phyloP scores from a whole-genome alignment of 2,329 filamentous ascomycete genomes.

The Thielaviopsis euricoi region DNA sequence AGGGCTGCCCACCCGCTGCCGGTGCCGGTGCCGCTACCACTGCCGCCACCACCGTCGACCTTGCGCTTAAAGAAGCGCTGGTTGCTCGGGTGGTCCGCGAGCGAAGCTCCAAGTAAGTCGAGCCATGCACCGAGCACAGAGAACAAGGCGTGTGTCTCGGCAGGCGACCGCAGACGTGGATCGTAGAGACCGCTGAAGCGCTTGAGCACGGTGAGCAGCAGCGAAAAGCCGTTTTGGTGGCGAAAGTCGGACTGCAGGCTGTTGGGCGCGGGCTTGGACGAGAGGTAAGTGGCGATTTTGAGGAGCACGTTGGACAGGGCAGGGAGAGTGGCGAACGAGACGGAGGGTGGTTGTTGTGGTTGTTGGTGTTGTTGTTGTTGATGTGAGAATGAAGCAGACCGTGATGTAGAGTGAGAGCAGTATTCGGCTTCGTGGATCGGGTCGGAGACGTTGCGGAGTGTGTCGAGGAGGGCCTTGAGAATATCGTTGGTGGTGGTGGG shows the following conservation, averaged over 20 bases:
- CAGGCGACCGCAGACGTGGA: slow-evolving; percentile 39
- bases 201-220: slow-evolving; percentile 51
- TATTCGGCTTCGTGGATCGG: slow-evolving; percentile 9
- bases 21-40: slow-evolving; percentile 53
- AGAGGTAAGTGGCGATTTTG: slow-evolving; percentile 47
- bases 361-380: too few relatives aligned
- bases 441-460: slow-evolving; percentile 24
- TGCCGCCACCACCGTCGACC: slow-evolving; percentile 58
- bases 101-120: slow-evolving; percentile 55
- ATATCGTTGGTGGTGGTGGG: slow-evolving; percentile 44
- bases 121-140: slow-evolving; percentile 55
- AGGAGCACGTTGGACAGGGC: slow-evolving; percentile 40
- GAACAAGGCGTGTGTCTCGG: slow-evolving; percentile 50
- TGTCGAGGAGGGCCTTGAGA: slow-evolving; percentile 36
- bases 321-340: slow-evolving; percentile 31
- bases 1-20: slow-evolving; percentile 62
- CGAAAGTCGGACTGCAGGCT: slow-evolving; percentile 65
- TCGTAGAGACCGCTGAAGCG: slow-evolving; percentile 63
- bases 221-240: slow-evolving; percentile 61
- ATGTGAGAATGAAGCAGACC: slow-evolving; percentile 16
- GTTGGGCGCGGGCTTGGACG: slow-evolving; percentile 28
- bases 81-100: slow-evolving; percentile 72
- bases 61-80: slow-evolving; percentile 67
- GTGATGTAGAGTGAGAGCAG: background rate
- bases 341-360: slow-evolving; percentile 13